Evolutionary conservation across 2,329 filamentous ascomycete species (phyloP).

Genomic region (Pyrenochaeta sp.): DNA sequence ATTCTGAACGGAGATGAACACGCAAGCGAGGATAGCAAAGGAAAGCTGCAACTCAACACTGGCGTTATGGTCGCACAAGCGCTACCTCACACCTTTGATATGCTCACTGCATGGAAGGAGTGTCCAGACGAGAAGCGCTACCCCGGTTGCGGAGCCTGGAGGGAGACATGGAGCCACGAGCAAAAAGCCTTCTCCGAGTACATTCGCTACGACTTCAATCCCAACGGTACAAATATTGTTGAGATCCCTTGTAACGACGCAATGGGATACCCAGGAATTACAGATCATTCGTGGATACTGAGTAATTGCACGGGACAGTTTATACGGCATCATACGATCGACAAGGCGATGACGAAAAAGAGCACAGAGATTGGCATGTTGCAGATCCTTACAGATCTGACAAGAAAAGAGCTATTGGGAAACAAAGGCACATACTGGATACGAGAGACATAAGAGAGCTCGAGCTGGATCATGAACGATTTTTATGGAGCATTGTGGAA

Average conservation of each 20-base stretch:
- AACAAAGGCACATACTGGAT: constrained; percentile 16
- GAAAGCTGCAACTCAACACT: constrained; percentile 45
- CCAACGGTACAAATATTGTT: constrained; percentile 22
- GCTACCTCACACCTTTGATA: constrained; percentile 22
- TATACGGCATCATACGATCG: constrained; percentile 38
- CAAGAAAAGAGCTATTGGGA: constrained; percentile 15
- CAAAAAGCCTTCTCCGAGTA: constrained; percentile 41
- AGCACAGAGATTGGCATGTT: constrained; percentile 24
- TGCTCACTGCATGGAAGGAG: constrained; percentile 35
- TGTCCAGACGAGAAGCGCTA: constrained; percentile 34
- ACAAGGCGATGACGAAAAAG: constrained; percentile 23
- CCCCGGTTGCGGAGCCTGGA: constrained; percentile 32
- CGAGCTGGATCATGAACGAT: too few species aligned
- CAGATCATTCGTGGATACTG: constrained; percentile 11
- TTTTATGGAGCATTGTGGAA: too few species aligned
- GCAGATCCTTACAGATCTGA: constrained; percentile 18
- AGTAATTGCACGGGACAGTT: constrained; percentile 38
- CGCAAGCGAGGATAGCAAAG: constrained; percentile 45
- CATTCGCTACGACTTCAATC: constrained; percentile 37
- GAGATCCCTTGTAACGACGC: constrained; percentile 40
- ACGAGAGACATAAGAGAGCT: constrained; percentile 11
- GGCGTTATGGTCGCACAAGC: constrained; percentile 50
- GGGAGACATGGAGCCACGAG: constrained; percentile 33
- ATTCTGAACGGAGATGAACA: not conserved
- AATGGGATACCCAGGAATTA: constrained; percentile 36